Base-by-base conservation (phyloP, 129 eudicot genomes). In the Escallonia herrerae region DNA sequence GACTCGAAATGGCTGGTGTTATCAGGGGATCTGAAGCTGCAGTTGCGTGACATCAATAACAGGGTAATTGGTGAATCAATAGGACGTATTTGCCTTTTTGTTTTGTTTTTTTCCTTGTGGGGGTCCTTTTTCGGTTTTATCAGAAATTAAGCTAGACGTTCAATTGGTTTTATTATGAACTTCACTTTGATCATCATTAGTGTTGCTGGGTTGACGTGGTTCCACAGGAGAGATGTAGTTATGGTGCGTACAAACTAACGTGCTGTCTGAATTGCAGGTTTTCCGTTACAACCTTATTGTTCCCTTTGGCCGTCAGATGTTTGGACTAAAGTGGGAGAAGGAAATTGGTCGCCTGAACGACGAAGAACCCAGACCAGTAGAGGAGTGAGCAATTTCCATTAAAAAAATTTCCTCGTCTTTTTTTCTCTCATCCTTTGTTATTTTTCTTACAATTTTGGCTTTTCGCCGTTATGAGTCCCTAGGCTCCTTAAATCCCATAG, bases 281-380 rank as follows among this genome's bases (percentile, higher is more conserved):
- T 85, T 85, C 65, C 88, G 81, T 64, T 87, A 91, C 82, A 91
- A 91, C 71, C 80, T 91, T 41, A 85, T 91, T 57, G 97, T 87
- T 51, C 97, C 97, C 8, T 91, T 87, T 79, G 97, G 97, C 12
- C 96, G 96, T 37, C 97, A 91, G 67, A 84, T 91, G 89, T 63
- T 56, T 45, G 97, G 95, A 58, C 71, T 87, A 44, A 91, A 87
- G 65, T 91, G 96, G 97, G 95, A 91, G 65, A 91, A 79, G 70
- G 97, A 91, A 77, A 39, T 91, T 3, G 65, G 61, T 37, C 84
- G 81, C 13, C 58, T 86, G 43, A 72, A 80, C 2, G 85, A 80
- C 58, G 75, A 71, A 72, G 57, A 63, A 63, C 77, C 66, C 45
- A 15, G 38, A 22, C 54, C 54, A 49, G 8, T 49, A 49, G 12